Evolutionary conservation across 2,329 filamentous ascomycete genomes (phyloP), one percentile per base, ranked within the genome.

Genomic region (Talaromyces funiculosus): DNA sequence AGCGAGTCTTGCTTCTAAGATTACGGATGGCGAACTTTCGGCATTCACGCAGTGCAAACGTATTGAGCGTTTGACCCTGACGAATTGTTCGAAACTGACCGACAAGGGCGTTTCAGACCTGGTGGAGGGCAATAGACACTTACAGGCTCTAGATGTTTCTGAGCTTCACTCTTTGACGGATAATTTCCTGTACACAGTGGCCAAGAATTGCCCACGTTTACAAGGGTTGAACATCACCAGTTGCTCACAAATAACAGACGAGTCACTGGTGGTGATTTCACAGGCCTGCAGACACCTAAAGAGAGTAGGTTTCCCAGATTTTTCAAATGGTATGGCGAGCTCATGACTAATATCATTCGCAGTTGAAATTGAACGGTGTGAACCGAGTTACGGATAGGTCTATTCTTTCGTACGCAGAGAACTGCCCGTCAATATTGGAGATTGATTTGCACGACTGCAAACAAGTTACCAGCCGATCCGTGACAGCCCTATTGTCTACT

Each of bases 341-440:
- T 43, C 22, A 38, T 31, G 20, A 57, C 54, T 61, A 49, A 61
- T 53, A 42, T 9, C 6, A 51, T 38, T 45, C 45, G 47, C 68
- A 94, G 86, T 83, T 99, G 66, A 99, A 99, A 84, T 83, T 99
- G 63, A 99, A 97, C 74, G 90, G 92, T 61, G 96, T 94, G 72
- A 75, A 78, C n/a, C 89, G 96, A 74, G 80, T 97, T 35, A 91
- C 89, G 40, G 91, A 97, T 71, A 81, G 83, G 53, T 88, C 92
- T 6, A 87, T 97, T 64, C 80, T 90, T 61, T 90, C 92, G 3
- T 95, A 99, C 71, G 93, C 94, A 5, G 81, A 87, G 49, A 85
- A 95, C 75, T 97, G 93, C 72, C 90, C 87, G 12, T 93, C 96
- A 66, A 92, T 99, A 33, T 86, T 99, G 64, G 94, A 99, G 75